Base-by-base conservation (phyloP, 164 flowering plant species). In the Annona cherimola region DNA sequence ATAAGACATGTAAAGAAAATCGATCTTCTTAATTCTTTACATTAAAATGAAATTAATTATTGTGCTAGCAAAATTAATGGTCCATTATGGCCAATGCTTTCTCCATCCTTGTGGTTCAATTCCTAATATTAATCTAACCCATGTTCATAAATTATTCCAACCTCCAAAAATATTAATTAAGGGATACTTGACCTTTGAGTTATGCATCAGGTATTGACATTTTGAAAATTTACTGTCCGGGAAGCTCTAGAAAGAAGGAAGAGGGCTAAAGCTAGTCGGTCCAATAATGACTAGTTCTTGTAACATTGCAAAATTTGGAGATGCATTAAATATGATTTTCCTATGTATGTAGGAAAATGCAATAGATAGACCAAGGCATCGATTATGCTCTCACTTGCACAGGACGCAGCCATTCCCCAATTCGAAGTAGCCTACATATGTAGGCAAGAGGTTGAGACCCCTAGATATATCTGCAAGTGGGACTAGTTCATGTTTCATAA, bases 31-130 rank as follows among this genome's bases (percentile, higher is more conserved):
- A 9, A 16, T 5, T 50, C 35, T 26, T 3, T 80, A 82, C 68
- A 88, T 89, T 1, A 79, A 69, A 75, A 88, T 62, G 76, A 87
- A 83, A 42, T 7, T 16, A 7, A 18, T 41, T 2, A 11, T 8
- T 40, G 7, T 9, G 8, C 35, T 26, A 26, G 35, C 35, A 26
- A 26, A 26, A 26, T 26, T 26, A 26, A 26, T 4, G 50, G 57
- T 40, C 8, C 20, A 39, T 67, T 42, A n/a, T 18, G n/a, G 69
- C 20, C 20, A 14, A 35, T 16, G 69, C 20, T 26, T 26, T 26
- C 35, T 26, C 35, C 35, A 26, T 26, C 35, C 35, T 26, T 26
- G 35, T 26, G 35, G 35, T 26, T 26, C 35, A 26, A 26, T 26
- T 26, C 35, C 35, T 26, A 26, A 26, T 26, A 26, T 26, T 26